Percentiles rank a stretch among this genome's conserved stretches.
These are phyloP conservation scores for Vickermania ingenoplastis DNA, from an alignment of 208 protist genomes.

Conservation along the genomic window DNA sequence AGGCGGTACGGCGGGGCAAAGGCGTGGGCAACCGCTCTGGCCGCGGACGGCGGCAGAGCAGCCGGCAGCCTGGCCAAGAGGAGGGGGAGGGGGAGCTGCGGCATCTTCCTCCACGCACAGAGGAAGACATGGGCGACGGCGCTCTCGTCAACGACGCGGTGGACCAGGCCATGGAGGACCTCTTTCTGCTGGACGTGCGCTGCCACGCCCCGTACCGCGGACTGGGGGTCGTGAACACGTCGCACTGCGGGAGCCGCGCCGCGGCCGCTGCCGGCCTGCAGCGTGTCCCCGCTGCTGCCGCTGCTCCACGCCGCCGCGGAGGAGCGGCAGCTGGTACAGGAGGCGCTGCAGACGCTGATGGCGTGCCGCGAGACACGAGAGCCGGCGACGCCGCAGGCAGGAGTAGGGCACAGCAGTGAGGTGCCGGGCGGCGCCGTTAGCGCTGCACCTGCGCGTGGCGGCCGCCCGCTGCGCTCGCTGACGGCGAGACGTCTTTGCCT, in stretches of 20 bases:
- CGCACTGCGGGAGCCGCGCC: background rate
- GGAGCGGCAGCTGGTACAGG: background rate
- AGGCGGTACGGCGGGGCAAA: too few relatives aligned
- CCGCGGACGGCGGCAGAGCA: too few relatives aligned
- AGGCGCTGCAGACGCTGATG: background rate
- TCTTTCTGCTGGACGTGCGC: background rate
- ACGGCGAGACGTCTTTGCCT: background rate
- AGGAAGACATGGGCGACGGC: too few relatives aligned
- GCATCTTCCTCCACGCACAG: too few relatives aligned
- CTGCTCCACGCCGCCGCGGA: background rate
- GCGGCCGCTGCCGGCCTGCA: background rate
- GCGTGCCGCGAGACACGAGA: background rate
- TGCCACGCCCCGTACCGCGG: background rate
- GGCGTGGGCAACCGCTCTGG: too few relatives aligned
- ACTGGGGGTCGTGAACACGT: background rate
- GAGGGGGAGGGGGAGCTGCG: too few relatives aligned
- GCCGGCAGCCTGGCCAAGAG: too few relatives aligned
- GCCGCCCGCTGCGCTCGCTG: background rate
- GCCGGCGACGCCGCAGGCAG: background rate
- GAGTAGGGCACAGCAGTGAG: background rate
- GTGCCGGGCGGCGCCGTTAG: too few relatives aligned
- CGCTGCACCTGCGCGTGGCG: background rate
- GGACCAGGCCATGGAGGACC: background rate
- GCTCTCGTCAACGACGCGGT: background rate
- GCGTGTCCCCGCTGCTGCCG: background rate